A percentile compares a stretch with the other conserved stretches of the same genome.
Evolutionary conservation across 73 alveolate species (phyloP).

Genomic region (Paramecium sonneborni): DNA sequence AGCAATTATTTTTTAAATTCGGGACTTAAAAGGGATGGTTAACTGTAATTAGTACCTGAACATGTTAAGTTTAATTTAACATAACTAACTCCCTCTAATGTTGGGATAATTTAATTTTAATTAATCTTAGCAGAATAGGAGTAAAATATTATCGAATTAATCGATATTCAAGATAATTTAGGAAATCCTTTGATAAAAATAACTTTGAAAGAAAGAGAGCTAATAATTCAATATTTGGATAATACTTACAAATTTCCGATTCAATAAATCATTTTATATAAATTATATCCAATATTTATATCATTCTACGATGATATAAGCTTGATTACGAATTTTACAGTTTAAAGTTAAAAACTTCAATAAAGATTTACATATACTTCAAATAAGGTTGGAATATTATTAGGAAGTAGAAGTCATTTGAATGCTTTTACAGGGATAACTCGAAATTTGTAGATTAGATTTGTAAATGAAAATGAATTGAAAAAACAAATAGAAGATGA

Average conservation of each 20-base stretch:
- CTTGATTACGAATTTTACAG: background rate
- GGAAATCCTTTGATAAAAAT: background rate
- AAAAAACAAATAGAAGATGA: background rate
- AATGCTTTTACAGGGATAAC: slow-evolving; percentile 16
- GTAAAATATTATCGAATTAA: background rate
- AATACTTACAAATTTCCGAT: background rate
- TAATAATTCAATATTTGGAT: background rate
- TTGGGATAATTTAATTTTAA: background rate
- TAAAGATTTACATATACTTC: background rate
- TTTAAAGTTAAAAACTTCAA: background rate
- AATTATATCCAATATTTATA: slow-evolving; percentile 18
- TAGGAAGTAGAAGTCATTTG: background rate
- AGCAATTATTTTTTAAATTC: slow-evolving; percentile 30
- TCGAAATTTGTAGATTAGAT: background rate
- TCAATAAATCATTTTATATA: slow-evolving; percentile 2
- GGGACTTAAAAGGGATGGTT: slow-evolving; percentile 33
- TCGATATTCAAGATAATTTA: background rate
- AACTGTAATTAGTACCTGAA: background rate
- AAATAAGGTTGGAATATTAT: background rate
- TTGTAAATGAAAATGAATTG: background rate
- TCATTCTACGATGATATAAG: background rate
- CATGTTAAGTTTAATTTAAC: background rate
- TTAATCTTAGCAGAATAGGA: background rate
- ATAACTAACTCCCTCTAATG: background rate
- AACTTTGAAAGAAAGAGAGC: background rate